Evolutionary conservation across 2,329 filamentous ascomycete species (phyloP).

Genomic region (Capronia americana): DNA sequence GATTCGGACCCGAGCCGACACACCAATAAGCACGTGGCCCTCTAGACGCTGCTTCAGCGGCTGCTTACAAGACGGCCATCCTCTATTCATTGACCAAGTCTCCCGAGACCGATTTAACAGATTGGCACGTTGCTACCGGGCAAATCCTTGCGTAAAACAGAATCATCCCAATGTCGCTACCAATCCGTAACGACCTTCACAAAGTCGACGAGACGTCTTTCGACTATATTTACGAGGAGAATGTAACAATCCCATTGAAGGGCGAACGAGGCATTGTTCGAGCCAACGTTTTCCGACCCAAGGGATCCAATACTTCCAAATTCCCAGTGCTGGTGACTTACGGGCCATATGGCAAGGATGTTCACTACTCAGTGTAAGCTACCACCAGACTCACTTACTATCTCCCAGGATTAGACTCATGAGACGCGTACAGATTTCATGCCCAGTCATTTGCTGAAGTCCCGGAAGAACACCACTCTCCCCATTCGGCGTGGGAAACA

Average conservation of each 20-base stretch:
- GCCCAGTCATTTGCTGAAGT: slow-evolving; percentile 57
- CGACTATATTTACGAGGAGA: slow-evolving; percentile 59
- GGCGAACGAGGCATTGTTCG: slow-evolving; percentile 52
- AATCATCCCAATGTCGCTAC: neutral
- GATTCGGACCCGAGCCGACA: neutral
- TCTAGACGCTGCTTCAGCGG: neutral
- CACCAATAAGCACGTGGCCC: neutral
- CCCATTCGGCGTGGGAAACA: slow-evolving; percentile 65
- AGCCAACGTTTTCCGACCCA: slow-evolving; percentile 59
- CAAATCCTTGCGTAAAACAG: neutral
- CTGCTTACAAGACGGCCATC: neutral
- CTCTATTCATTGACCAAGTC: neutral
- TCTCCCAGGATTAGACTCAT: neutral
- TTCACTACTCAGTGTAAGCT: slow-evolving; percentile 57
- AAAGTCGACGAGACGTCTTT: slow-evolving; percentile 44
- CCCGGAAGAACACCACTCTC: slow-evolving; percentile 60
- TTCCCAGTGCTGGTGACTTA: slow-evolving; percentile 71
- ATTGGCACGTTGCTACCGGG: neutral
- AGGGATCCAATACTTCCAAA: slow-evolving; percentile 53
- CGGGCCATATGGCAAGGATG: slow-evolving; percentile 76
- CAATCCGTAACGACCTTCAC: slow-evolving; percentile 30
- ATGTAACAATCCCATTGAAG: slow-evolving; percentile 55
- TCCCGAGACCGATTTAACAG: neutral
- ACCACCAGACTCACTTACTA: neutral
- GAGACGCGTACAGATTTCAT: slow-evolving; percentile 48